Evolutionary conservation across 2,329 filamentous ascomycete genomes (phyloP), one percentile per base, ranked within the genome.

Genomic region (Tolypocladium inflatum): DNA sequence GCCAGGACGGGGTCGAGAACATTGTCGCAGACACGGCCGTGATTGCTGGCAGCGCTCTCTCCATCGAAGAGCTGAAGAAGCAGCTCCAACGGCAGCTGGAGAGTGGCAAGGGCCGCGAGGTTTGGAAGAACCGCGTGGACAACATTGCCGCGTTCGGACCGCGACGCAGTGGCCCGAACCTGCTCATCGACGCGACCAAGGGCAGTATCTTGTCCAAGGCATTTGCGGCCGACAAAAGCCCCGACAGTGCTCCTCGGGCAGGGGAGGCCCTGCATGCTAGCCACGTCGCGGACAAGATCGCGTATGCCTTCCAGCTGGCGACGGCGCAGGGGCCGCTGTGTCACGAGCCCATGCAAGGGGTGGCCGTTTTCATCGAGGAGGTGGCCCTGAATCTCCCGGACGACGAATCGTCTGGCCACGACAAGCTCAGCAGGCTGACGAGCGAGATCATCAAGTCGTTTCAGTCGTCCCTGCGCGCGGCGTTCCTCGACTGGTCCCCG

Each of bases 401-500:
- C 2, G 80, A 82, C 9, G 78, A 81, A 37, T 68, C 80, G 19
- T 81, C 87, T 2, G 79, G 82, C 17, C 76, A 80, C 17, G 86
- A 91, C 64, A 84, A 82, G 56, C 78, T 91, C 19, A 89, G 89
- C 65, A 88, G 92, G 2, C 78, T 97, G 0, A 97, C 92, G 0
- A 91, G 94, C 62, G 94, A 97, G 74, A 85, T 96, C 51, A 96
- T 99, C 76, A 91, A 91, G 71, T 88, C 89, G 0, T 86, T 93
- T 21, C 90, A 93, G 64, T 86, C 90, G 52, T 83, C 87, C n/a
- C 91, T 99, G 61, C 84, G 87, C 55, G 80, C 87, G 62, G 93
- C 87, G 26, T 96, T 97, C 78, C 78, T 97, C 21, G 94, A 97
- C 78, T 99, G 94, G 94, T 93, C 88, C 43, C 90, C 94, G 0